These are phyloP conservation scores for Exophiala aquamarina DNA, from an alignment of 2,329 filamentous ascomycete species.

Conservation along the genomic window DNA sequence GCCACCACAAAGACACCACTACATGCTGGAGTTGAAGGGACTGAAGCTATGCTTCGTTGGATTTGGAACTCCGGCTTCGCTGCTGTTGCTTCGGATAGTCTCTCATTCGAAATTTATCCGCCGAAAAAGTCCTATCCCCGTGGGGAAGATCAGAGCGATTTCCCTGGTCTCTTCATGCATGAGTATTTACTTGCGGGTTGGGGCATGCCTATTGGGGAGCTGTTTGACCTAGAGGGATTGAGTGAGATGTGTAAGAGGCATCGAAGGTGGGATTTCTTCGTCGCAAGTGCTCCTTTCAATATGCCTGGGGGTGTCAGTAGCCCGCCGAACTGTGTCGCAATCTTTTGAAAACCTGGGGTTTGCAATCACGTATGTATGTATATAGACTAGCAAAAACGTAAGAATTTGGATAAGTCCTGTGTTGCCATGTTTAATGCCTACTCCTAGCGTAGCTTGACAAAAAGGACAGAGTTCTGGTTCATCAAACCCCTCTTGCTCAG, in stretches of 20 bases:
- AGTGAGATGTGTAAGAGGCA: constrained; percentile 34
- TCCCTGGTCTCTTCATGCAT: constrained; percentile 22
- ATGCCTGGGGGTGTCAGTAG: constrained; percentile 28
- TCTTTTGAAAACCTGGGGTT: too few relatives aligned
- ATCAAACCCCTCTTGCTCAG: too few relatives aligned
- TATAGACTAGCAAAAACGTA: too few relatives aligned
- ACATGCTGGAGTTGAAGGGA: constrained; percentile 48
- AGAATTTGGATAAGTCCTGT: too few relatives aligned
- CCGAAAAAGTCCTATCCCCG: constrained; percentile 13
- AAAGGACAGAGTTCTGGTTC: too few relatives aligned
- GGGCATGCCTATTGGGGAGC: constrained; percentile 32
- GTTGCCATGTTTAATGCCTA: too few relatives aligned
- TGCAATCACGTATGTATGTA: too few relatives aligned
- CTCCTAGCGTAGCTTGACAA: too few relatives aligned
- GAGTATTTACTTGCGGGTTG: constrained; percentile 30
- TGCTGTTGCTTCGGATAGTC: constrained; percentile 57
- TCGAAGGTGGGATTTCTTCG: constrained; percentile 46
- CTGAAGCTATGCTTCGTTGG: constrained; percentile 53
- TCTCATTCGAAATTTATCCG: constrained; percentile 52
- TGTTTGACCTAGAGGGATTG: constrained; percentile 41
- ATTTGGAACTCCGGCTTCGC: constrained; percentile 59
- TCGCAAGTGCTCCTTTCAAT: constrained; percentile 39
- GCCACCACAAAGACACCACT: constrained; percentile 30
- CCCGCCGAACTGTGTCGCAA: constrained; percentile 28
- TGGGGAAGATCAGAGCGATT: constrained; percentile 3